Conservation (phyloP, 2,329 filamentous ascomycete genomes). For the Verticillium dahliae region DNA sequence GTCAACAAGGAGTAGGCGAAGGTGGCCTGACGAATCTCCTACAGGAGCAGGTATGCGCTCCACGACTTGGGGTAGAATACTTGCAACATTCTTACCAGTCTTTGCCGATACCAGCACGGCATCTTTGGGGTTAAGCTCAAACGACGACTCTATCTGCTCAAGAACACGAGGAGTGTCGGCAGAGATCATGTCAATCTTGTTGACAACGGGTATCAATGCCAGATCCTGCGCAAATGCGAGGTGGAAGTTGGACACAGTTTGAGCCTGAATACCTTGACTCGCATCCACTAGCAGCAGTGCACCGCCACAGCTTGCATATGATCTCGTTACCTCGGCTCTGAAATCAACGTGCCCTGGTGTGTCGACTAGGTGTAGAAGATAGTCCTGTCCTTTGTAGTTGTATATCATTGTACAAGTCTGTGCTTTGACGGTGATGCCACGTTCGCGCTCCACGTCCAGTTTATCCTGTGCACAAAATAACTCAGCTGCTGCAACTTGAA, state of each 20-base stretch:
- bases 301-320: constrained; percentile 92
- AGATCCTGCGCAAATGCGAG: constrained; percentile 90
- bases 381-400: constrained; percentile 77
- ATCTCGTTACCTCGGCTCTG: constrained; percentile 88
- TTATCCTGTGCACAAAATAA: constrained; percentile 55
- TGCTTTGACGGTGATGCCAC: constrained; percentile 97
- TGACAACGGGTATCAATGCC: constrained; percentile 82
- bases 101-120: constrained; percentile 79
- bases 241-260: constrained; percentile 98
- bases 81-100: constrained; percentile 80
- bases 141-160: constrained; percentile 77
- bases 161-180: constrained; percentile 83
- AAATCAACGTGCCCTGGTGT: constrained; percentile 98
- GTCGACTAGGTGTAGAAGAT: constrained; percentile 90
- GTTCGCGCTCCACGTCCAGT: constrained; percentile 84
- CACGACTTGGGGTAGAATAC: constrained; percentile 79
- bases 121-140: constrained; percentile 76
- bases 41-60: constrained; percentile 75
- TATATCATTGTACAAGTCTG: constrained; percentile 99
- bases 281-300: constrained; percentile 91
- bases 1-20: constrained; percentile 85
- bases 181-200: constrained; percentile 91
- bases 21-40: constrained; percentile 65
- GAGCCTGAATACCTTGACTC: constrained; percentile 92
- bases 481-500: not conserved